These are phyloP conservation scores for Solanum hybrid DNA, from an alignment of 305 asterid species.

Conservation along the genomic window DNA sequence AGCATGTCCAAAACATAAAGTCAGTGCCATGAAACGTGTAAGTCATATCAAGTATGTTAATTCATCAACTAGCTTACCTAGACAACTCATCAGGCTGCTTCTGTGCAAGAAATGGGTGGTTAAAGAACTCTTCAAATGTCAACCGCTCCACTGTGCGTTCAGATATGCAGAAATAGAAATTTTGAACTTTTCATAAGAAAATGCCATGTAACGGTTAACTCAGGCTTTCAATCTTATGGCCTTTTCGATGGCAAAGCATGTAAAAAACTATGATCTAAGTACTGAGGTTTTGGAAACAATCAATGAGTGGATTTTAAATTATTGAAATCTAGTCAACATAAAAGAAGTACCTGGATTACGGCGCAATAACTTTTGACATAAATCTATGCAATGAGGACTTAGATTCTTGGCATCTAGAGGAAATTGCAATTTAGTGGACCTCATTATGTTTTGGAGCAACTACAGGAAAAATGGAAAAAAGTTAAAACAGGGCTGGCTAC, in stretches of 20 bases:
- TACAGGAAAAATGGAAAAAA: slow-evolving; percentile 16
- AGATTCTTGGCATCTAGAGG: slow-evolving; percentile 64
- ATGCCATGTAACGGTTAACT: not conserved
- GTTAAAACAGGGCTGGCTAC: not conserved
- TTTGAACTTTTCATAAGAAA: not conserved
- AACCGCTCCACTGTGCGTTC: slow-evolving; percentile 65
- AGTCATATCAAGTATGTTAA: slow-evolving; percentile 7
- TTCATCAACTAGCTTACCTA: slow-evolving; percentile 37
- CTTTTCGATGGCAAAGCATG: not conserved
- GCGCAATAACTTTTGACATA: slow-evolving; percentile 78
- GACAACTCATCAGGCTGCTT: slow-evolving; percentile 36
- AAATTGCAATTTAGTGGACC: slow-evolving; percentile 63
- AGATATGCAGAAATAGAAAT: not conserved
- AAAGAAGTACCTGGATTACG: slow-evolving; percentile 65
- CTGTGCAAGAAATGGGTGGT: slow-evolving; percentile 74
- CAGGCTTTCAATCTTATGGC: not conserved
- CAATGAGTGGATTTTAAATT: not conserved
- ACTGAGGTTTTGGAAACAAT: not conserved
- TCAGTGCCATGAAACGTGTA: not conserved
- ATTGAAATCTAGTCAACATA: not conserved
- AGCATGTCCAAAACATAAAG: not conserved
- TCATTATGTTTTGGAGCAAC: slow-evolving; percentile 80
- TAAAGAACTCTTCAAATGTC: slow-evolving; percentile 91
- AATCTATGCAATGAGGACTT: slow-evolving; percentile 58
- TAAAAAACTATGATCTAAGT: not conserved